Evolutionary conservation across 208 protist species (phyloP), one percentile per base, ranked within the genome.

Genomic region (Kentomonas sorsogonicus): DNA sequence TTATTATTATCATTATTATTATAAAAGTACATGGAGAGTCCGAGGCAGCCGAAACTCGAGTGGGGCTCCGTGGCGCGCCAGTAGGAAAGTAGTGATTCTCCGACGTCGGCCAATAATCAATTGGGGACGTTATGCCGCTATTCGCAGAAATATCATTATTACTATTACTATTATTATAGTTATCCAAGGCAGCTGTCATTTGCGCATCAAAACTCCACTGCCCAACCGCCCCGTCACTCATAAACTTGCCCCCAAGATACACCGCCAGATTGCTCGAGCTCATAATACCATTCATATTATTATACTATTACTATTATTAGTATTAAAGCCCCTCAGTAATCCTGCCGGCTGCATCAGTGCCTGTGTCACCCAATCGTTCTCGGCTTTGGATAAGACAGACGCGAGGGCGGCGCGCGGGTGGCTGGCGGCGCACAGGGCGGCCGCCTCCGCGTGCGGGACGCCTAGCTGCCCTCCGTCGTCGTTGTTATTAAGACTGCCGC

Each of bases 31-130:
- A 60, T 41, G 20, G 53, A 59, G 51, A 82, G 71, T 27, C 54
- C 75, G 2, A 79, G 51, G 20, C 77, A 81, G 3, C 77, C 82
- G 67, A 74, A 83, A 16, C 39, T 29, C 7, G 64, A 48, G 15
- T 44, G 44, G 3, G 82, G 82, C 59, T 89, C 67, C 15, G 31
- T 45, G 10, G 10, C 36, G 5, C 60, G 69, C 82, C 82, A 89
- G 53, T 80, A 57, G 5, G 11, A 45, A 65, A 89, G 60, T 77
- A 74, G 30, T 23, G 40, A 33, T 89, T 82, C 45, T 27, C 10
- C 18, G 27, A 29, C 20, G 77, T 89, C 25, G 82, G 82, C 82
- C 82, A 89, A 45, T 72, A 45, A 2, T 77, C n/a, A n/a, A n/a
- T n/a, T n/a, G n/a, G n/a, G n/a, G n/a, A n/a, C n/a, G n/a, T n/a